phyloP scores from a whole-genome alignment of 805 yeast species.

The Saccharomycopsis lassenensis region DNA sequence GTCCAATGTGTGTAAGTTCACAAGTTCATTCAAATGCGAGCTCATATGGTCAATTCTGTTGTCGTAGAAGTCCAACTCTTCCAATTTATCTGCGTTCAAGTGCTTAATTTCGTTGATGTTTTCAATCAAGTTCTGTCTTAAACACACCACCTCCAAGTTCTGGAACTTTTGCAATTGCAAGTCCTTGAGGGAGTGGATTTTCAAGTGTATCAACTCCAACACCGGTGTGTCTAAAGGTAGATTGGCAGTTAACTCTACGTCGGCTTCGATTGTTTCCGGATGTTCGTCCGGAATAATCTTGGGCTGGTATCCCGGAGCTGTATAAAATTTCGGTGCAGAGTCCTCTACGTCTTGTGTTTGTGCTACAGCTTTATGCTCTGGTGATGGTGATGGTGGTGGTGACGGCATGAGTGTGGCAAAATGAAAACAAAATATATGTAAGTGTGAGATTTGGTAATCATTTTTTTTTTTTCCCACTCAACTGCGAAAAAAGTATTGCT shows the following conservation, averaged over 20 bases:
- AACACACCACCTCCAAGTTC: constrained; percentile 47
- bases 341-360: no score
- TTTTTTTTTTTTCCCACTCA: no score
- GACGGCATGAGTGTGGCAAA: no score
- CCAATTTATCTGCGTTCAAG: constrained; percentile 39
- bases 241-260: constrained; percentile 50
- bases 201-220: constrained; percentile 60
- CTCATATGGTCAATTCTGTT: constrained; percentile 83
- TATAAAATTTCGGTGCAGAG: no score
- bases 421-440: no score
- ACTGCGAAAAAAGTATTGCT: no score
- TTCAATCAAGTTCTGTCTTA: constrained; percentile 76
- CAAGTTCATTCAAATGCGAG: constrained; percentile 50
- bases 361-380: no score
- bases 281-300: constrained; percentile 26
- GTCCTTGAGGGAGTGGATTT: constrained; percentile 52
- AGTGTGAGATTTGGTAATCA: no score
- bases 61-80: constrained; percentile 83
- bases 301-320: no score
- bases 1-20: constrained; percentile 52
- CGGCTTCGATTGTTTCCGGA: constrained; percentile 52
- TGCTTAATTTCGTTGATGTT: constrained; percentile 62
- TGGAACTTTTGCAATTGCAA: constrained; percentile 47
- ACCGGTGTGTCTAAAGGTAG: constrained; percentile 46
- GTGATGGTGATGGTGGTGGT: no score